Evolutionary conservation across 2,329 filamentous ascomycete species (phyloP).

Genomic region (Phyllosticta paracitricarpa): DNA sequence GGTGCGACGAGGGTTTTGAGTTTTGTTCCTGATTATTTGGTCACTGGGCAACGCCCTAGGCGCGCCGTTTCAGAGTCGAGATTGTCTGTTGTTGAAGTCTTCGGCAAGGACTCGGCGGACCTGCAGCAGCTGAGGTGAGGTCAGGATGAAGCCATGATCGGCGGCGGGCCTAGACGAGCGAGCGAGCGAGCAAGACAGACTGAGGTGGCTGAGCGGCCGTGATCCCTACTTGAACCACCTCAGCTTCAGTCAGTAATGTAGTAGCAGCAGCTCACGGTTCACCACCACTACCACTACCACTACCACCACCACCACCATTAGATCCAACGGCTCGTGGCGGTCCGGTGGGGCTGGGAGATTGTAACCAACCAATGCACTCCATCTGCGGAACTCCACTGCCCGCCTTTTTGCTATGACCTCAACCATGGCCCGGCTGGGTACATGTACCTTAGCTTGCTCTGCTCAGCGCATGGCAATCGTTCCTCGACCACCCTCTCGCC

Average conservation of each 20-base stretch:
- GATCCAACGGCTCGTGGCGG: background rate
- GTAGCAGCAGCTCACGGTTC: too few relatives aligned
- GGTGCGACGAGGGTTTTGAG: background rate
- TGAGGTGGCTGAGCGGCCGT: background rate
- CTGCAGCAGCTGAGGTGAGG: background rate
- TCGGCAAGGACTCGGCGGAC: background rate
- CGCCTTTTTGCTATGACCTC: background rate
- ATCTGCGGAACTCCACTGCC: background rate
- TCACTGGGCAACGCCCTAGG: background rate
- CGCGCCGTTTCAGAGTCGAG: background rate
- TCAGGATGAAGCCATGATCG: background rate
- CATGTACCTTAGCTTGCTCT: background rate
- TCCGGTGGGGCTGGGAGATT: background rate
- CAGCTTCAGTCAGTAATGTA: background rate
- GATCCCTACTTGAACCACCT: background rate
- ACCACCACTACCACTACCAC: too few relatives aligned
- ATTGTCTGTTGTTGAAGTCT: background rate
- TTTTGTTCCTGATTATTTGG: background rate
- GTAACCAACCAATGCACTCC: background rate
- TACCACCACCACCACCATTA: background rate
- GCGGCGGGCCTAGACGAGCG: background rate
- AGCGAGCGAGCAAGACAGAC: too few relatives aligned
- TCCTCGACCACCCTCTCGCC: background rate
- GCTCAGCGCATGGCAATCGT: too few relatives aligned
- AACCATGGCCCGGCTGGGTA: background rate